A percentile compares a stretch with the other conserved stretches of the same genome.
Evolutionary conservation across 2,329 filamentous ascomycete species (phyloP).

Genomic region (Tothia fuscella): DNA sequence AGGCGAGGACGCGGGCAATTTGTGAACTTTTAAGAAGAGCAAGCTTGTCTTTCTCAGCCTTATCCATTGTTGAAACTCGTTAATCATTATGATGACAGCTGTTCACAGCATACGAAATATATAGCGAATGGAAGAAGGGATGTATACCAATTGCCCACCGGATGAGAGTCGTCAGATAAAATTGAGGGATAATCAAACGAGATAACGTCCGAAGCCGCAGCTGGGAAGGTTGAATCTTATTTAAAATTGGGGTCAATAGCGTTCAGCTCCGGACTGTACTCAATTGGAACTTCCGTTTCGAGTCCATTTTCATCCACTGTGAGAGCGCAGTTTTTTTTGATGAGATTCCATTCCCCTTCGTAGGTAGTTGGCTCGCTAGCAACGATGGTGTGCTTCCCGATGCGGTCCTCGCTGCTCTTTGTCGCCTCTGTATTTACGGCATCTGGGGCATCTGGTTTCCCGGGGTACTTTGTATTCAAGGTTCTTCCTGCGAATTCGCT

Average conservation of each 20-base stretch:
- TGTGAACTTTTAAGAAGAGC: too few species aligned
- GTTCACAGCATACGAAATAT: too few species aligned
- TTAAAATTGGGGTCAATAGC: slow-evolving; percentile 23
- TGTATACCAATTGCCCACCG: too few species aligned
- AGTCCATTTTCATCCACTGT: slow-evolving; percentile 30
- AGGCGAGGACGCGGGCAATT: too few species aligned
- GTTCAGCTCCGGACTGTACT: slow-evolving; percentile 29
- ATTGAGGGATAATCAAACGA: too few species aligned
- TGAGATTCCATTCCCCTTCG: slow-evolving; percentile 39
- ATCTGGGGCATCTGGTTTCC: slow-evolving; percentile 31
- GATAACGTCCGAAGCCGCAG: too few species aligned
- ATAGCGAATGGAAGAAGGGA: too few species aligned
- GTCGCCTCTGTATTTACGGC: slow-evolving; percentile 23
- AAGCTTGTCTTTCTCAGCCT: too few species aligned
- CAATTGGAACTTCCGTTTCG: slow-evolving; percentile 23
- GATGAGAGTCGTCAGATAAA: too few species aligned
- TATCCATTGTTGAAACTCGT: too few species aligned
- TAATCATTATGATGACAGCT: too few species aligned
- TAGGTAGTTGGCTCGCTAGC: slow-evolving; percentile 44
- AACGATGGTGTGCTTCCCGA: slow-evolving; percentile 41
- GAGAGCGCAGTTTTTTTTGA: slow-evolving; percentile 35
- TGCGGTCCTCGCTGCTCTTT: slow-evolving; percentile 26
- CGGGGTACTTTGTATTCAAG: slow-evolving; percentile 41
- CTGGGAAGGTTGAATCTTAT: too few species aligned
- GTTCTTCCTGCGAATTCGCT: slow-evolving; percentile 38